phyloP scores from a whole-genome alignment of 352 stramenopile species.

The Aphanomyces invadans region DNA sequence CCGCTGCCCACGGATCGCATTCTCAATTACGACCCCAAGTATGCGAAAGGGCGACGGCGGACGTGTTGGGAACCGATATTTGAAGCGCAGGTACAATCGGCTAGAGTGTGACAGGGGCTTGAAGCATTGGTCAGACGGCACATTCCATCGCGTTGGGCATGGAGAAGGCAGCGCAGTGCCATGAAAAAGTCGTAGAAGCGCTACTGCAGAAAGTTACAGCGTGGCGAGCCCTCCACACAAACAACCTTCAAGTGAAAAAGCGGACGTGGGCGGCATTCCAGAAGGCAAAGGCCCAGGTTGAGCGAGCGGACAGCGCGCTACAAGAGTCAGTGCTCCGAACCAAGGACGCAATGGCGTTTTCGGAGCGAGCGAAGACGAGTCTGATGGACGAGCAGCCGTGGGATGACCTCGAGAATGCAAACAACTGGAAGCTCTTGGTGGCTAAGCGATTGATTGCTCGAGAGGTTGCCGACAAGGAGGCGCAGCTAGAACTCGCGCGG shows the following conservation, averaged over 20 bases:
- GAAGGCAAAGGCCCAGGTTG: constrained; percentile 1
- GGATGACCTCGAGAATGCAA: constrained; percentile 75
- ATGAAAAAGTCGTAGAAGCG: not conserved
- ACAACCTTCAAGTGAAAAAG: constrained; percentile 23
- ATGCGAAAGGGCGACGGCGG: not conserved
- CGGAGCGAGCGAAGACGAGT: not conserved
- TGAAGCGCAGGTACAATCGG: constrained; percentile 8
- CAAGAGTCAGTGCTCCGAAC: not conserved
- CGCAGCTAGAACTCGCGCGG: constrained; percentile 38
- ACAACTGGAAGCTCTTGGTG: constrained; percentile 61
- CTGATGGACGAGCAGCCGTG: constrained; percentile 30
- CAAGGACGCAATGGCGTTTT: constrained; percentile 17
- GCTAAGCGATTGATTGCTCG: constrained; percentile 50
- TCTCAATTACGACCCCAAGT: not conserved
- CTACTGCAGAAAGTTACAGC: not conserved
- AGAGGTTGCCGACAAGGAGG: constrained; percentile 30
- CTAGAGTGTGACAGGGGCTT: not conserved
- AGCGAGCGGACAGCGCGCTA: not conserved
- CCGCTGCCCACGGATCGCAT: constrained; percentile 15
- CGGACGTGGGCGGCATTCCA: constrained; percentile 9
- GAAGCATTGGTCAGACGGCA: not conserved
- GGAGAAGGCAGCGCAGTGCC: not conserved
- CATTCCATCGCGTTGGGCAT: not conserved
- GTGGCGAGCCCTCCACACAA: constrained; percentile 19
- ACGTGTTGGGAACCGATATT: constrained; percentile 14